Base-by-base conservation (phyloP, 768 basidiomycete genomes). In the Macrolepiota albuminosa region DNA sequence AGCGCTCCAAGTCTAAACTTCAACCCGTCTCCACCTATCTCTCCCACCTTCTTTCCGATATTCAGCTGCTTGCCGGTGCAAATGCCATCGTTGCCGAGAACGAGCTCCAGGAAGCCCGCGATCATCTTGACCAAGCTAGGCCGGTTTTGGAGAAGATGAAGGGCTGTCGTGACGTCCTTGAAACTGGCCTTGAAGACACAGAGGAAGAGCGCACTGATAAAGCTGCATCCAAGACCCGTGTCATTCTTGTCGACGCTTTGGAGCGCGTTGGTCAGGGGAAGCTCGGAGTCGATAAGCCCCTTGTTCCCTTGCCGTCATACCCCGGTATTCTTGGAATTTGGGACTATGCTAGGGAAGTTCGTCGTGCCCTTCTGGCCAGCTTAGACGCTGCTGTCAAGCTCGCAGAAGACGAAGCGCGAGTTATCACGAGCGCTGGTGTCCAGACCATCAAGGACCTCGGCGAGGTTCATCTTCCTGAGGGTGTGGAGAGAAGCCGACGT, bases 1-100 rank as follows among this genome's bases (percentile, higher is more conserved):
- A 98, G 77, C 88, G 97, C 31, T 83, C 89, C n/a, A 93, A 93
- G 75, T 96, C 94, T 49, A 99, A 98, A 76, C 87, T 99, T 47
- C 87, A 91, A 26, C 97, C 97, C 16, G 95, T 88, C 13, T 85
- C 90, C 61, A 96, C 93, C 14, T 99, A 96, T 75, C 83, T 99
- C 54, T 82, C 82, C 65, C 88, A 96, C 69, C 81, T 98, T n/a
- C 83, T 99, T 61, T 79, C 86, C 53, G 96, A 99, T 70, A 79
- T 99, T 53, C 92, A 94, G 63, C 76, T 97, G 29, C 85, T 99
- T 59, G 89, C 90, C 4, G 79, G 85, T 11, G 84, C 93, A 62
- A 99, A 99, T 69, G 83, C 86, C 34, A 84, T 94, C 61, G 85
- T 93, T n/a, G 95, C 97, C 2, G 81, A 87, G 59, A 69, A 81